Percentiles rank a stretch among this genome's conserved stretches.
These are phyloP conservation scores for Penicillium flavigenum DNA, from an alignment of 495 filamentous ascomycete species.

Conservation along the genomic window DNA sequence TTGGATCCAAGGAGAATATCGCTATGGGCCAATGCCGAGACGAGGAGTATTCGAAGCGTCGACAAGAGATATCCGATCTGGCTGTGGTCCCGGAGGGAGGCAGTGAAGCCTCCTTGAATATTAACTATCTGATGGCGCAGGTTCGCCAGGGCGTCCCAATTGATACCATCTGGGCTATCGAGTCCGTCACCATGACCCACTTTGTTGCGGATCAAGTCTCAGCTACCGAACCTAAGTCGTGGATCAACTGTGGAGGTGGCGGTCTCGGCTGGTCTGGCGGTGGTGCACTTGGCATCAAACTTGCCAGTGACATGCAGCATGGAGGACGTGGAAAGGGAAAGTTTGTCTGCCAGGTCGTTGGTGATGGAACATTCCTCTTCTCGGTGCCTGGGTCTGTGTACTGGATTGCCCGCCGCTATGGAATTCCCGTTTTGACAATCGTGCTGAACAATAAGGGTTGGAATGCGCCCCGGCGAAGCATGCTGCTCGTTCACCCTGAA, in stretches of 20 bases:
- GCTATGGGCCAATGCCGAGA: conserved; percentile 57
- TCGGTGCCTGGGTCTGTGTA: conserved; percentile 86
- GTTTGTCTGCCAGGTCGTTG: conserved; percentile 91
- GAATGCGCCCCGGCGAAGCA: conserved; percentile 77
- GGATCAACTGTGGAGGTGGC: conserved; percentile 93
- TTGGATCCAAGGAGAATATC: conserved; percentile 46
- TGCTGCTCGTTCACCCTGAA: conserved; percentile 80
- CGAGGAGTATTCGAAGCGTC: conserved; percentile 56
- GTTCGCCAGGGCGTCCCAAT: conserved; percentile 64
- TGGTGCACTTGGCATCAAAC: conserved; percentile 81
- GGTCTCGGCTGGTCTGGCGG: conserved; percentile 96
- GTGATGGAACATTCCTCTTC: conserved; percentile 91
- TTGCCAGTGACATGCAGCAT: conserved; percentile 66
- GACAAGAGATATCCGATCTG: conserved; percentile 56
- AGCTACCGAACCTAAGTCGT: conserved; percentile 72
- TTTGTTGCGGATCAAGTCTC: conserved; percentile 81
- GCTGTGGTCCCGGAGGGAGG: conserved; percentile 52
- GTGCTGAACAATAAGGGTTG: conserved; percentile 95
- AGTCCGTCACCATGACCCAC: conserved; percentile 81
- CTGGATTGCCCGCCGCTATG: conserved; percentile 86
- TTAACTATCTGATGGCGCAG: conserved; percentile 64
- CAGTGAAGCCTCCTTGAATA: conserved; percentile 64
- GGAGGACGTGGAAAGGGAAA: conserved; percentile 64
- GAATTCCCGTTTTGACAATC: conserved; percentile 85
- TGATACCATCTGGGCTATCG: conserved; percentile 82